Evolutionary conservation across 225 moss, liverwort and hornwort genomes (phyloP), one percentile per base, ranked within the genome.

Genomic region (Ulota crispa): DNA sequence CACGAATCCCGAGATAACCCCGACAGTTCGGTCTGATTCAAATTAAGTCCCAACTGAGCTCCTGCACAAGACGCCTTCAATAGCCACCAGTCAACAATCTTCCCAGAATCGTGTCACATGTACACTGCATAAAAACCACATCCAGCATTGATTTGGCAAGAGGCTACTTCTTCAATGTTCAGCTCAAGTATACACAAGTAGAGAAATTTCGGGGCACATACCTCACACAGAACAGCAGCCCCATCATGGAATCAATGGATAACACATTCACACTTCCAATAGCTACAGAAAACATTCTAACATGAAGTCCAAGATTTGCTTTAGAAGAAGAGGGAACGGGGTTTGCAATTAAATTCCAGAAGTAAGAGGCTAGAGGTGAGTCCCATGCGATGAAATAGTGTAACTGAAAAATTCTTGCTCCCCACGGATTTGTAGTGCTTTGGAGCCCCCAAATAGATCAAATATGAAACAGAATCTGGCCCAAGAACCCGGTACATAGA

Each of bases 41-140:
- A 68, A 72, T 77, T 83, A 66, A 83, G 77, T 50, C 83, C 83
- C 75, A 85, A 71, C 52, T 85, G 82, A 75, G 78, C 64, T 89
- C 91, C 91, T 88, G 91, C 80, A 88, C 75, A 84, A 76, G 80
- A 85, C 78, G 61, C 74, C 87, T 87, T 87, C 83, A 85, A 75
- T 53, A 76, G 52, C 85, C 81, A 83, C 65, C 83, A 66, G 75
- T 88, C 73, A 81, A 78, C 78, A 78, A 78, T 19, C 80, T 81
- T 70, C 83, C 54, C 73, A 76, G 54, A 76, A 27, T 39, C 73
- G 54, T 52, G 43, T 80, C 71, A 79, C 28, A 34, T 16, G 47
- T 9, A 41, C 45, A 68, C 75, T 54, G 73, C 74, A 66, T 31
- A 21, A 64, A 87, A 73, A 47, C 77, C 73, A 77, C 81, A 78